Conservation (phyloP, 2,329 filamentous ascomycete genomes). For the Gliomastix tumulicola region DNA sequence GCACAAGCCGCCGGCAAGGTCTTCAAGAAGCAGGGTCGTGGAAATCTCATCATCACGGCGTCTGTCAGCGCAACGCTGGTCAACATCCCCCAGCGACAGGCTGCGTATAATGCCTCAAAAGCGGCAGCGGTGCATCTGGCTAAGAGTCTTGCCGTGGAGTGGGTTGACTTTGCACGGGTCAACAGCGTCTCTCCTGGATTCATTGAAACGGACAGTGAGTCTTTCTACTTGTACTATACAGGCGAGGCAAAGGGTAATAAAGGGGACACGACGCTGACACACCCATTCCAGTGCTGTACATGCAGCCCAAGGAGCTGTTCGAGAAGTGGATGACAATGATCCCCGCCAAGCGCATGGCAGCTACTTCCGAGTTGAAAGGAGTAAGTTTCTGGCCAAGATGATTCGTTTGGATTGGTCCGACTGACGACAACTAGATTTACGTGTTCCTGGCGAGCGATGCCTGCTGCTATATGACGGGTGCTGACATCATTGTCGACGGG, state of each 20-base stretch:
- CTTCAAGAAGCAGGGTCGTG: slow-evolving; percentile 23
- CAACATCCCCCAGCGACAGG: slow-evolving; percentile 67
- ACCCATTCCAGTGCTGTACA: slow-evolving; percentile 57
- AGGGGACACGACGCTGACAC: slow-evolving; percentile 68
- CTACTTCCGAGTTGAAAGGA: slow-evolving; percentile 60
- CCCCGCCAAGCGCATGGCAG: slow-evolving; percentile 58
- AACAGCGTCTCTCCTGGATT: slow-evolving; percentile 2
- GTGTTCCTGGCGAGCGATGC: slow-evolving; percentile 46
- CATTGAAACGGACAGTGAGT: slow-evolving; percentile 33
- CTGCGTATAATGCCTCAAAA: slow-evolving; percentile 66
- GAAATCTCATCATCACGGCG: slow-evolving; percentile 30
- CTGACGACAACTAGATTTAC: slow-evolving; percentile 22
- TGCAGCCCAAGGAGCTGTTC: slow-evolving; percentile 54
- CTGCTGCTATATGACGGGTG: slow-evolving; percentile 40
- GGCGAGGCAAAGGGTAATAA: slow-evolving; percentile 64
- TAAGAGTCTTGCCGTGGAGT: slow-evolving; percentile 64
- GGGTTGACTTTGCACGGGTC: slow-evolving; percentile 35
- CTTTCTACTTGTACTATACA: slow-evolving; percentile 55
- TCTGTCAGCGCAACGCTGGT: slow-evolving; percentile 30
- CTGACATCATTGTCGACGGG: slow-evolving; percentile 40
- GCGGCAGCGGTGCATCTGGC: slow-evolving; percentile 53
- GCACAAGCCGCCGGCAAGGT: slow-evolving; percentile 31
- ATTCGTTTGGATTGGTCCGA: background rate
- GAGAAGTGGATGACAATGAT: slow-evolving; percentile 57
- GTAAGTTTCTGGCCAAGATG: slow-evolving; percentile 20